These are phyloP conservation scores for Trapa bicornis DNA, from an alignment of 345 rosid genomes.

Conservation along the genomic window DNA sequence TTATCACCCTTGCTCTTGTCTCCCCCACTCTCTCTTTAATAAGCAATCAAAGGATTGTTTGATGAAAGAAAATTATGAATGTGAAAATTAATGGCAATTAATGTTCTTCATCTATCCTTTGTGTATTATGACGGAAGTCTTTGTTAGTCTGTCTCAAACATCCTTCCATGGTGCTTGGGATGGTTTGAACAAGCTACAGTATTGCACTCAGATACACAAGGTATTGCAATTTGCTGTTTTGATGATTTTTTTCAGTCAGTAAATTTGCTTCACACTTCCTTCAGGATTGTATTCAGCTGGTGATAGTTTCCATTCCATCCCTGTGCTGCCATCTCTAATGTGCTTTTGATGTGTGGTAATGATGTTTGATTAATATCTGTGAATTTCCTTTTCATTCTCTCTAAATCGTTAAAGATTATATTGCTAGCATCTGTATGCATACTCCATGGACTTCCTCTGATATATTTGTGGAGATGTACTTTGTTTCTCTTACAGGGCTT, in stretches of 20 bases:
- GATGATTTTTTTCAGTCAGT: constrained; percentile 32
- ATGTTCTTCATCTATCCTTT: constrained; percentile 21
- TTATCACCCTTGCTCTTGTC: constrained; percentile 14
- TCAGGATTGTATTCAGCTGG: constrained; percentile 93
- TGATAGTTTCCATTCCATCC: constrained; percentile 80
- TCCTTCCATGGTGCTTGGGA: constrained; percentile 39
- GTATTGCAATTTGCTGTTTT: constrained; percentile 38
- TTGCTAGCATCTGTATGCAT: constrained; percentile 6
- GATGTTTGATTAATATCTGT: constrained; percentile 23
- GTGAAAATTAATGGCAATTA: constrained; percentile 17
- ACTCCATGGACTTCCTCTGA: constrained; percentile 32
- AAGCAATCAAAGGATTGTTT: constrained; percentile 22
- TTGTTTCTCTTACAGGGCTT: constrained; percentile 53
- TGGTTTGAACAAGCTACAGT: constrained; percentile 41
- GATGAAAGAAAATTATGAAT: constrained; percentile 14
- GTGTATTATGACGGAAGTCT: constrained; percentile 36
- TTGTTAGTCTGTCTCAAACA: constrained; percentile 34
- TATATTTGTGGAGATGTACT: constrained; percentile 50
- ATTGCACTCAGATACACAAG: constrained; percentile 37
- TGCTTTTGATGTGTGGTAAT: constrained; percentile 93
- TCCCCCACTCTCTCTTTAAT: constrained; percentile 12
- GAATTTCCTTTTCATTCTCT: background rate
- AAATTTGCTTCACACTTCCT: constrained; percentile 57
- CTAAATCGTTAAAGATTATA: background rate
- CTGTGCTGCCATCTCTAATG: constrained; percentile 75